Evolutionary conservation across 2,329 filamentous ascomycete genomes (phyloP), one percentile per base, ranked within the genome.

Genomic region (Penicillium sp.): DNA sequence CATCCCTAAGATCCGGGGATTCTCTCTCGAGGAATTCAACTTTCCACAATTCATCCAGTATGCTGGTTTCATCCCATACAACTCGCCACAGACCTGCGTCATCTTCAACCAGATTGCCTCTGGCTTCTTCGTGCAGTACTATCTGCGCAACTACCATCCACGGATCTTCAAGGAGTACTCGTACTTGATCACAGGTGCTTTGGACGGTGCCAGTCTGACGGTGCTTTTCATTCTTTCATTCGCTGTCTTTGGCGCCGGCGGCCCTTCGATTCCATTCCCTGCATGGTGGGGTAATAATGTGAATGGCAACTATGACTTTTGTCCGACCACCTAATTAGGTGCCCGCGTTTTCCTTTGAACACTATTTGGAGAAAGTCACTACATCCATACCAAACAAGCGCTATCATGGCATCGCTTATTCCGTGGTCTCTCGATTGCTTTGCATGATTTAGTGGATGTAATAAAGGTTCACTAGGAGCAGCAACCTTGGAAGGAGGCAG

Each of bases 271-370:
- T 9, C 72, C 77, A 0, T 82, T 83, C 62, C 80, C 80, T 0
- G 65, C 62, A 1, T 83, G 81, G 81, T 83, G 80, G 79, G 81
- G 81, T 0, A 83, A 83, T 52, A 81, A 81, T 28, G 67, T 60
- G 0, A 64, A 76, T 23, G 79, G 78, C 1, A 72, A 77, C 61
- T 79, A 78, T 47, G 80, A 82, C 61, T 67, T 73, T 40, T 82
- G 79, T 60, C 79, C 56, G 2, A 42, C 79, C 8, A 16, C 5
- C 28, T 33, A 33, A 11, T 33, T n/a, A n/a, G n/a, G n/a, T n/a
- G n/a, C n/a, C n/a, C n/a, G n/a, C n/a, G n/a, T n/a, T n/a, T n/a
- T n/a, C n/a, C n/a, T n/a, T n/a, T n/a, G n/a, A n/a, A n/a, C n/a
- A n/a, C n/a, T n/a, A n/a, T n/a, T n/a, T n/a, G n/a, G n/a, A n/a